Conservation (phyloP, 2,329 filamentous ascomycete species). For the Alternaria viburni region DNA sequence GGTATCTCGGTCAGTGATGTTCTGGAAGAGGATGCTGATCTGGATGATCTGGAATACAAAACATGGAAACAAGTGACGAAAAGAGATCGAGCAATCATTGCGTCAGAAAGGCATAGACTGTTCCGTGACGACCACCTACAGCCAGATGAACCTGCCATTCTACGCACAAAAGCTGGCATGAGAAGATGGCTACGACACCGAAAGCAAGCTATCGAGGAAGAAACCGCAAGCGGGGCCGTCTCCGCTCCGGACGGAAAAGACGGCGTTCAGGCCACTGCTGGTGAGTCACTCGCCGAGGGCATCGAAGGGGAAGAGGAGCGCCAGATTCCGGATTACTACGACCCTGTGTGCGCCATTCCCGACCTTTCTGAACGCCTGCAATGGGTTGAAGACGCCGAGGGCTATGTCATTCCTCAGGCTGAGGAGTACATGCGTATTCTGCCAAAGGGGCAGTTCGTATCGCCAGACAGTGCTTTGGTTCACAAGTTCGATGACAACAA, state of each 20-base stretch:
- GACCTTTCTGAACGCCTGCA: conserved; percentile 78
- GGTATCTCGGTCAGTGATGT: conserved; percentile 71
- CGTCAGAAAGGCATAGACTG: conserved; percentile 83
- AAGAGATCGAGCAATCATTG: conserved; percentile 85
- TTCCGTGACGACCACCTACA: conserved; percentile 88
- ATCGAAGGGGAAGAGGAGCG: conserved; percentile 82
- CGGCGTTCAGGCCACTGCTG: conserved; percentile 56
- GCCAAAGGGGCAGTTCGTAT: conserved; percentile 74
- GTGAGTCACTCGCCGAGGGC: conserved; percentile 89
- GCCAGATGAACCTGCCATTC: conserved; percentile 81
- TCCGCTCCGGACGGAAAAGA: conserved; percentile 55
- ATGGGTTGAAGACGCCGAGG: conserved; percentile 90
- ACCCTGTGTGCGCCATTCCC: conserved; percentile 82
- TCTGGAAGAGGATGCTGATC: conserved; percentile 76
- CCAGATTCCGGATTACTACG: conserved; percentile 93
- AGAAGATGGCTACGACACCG: conserved; percentile 83
- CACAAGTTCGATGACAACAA: conserved; percentile 90
- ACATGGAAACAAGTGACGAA: conserved; percentile 99
- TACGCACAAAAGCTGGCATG: conserved; percentile 88
- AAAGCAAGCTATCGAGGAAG: conserved; percentile 63
- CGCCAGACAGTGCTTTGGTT: conserved; percentile 75
- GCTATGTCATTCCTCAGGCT: conserved; percentile 84
- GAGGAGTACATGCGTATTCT: conserved; percentile 84
- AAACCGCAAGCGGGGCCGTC: conserved; percentile 55
- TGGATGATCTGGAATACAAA: conserved; percentile 91